Evolutionary conservation across 495 filamentous ascomycete species (phyloP).

Genomic region (Tuber melanosporum): DNA sequence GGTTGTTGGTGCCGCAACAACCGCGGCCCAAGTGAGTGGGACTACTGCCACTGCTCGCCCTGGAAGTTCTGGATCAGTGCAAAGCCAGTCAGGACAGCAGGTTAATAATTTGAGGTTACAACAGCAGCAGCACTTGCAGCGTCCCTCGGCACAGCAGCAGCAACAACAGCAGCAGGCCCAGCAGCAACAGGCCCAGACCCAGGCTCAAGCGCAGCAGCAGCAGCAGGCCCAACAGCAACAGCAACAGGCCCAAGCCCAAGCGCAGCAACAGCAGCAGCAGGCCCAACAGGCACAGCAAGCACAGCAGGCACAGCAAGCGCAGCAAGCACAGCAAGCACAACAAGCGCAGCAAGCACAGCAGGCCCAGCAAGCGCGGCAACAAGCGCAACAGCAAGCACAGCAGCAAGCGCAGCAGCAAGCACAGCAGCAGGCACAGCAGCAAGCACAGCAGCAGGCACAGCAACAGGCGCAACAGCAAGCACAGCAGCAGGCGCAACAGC

Average conservation of each 20-base stretch:
- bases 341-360: slow-evolving; percentile 38
- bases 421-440: slow-evolving; percentile 32
- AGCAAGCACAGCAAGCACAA: slow-evolving; percentile 32
- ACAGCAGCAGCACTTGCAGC: slow-evolving; percentile 38
- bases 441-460: slow-evolving; percentile 33
- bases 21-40: slow-evolving; percentile 40
- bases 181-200: slow-evolving; percentile 16
- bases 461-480: slow-evolving; percentile 42
- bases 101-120: slow-evolving; percentile 27
- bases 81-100: slow-evolving; percentile 50
- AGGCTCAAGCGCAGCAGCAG: slow-evolving; percentile 12
- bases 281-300: slow-evolving; percentile 46
- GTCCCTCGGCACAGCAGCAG: slow-evolving; percentile 20
- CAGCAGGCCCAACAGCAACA: slow-evolving; percentile 14
- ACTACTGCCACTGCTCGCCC: slow-evolving; percentile 33
- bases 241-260: slow-evolving; percentile 42
- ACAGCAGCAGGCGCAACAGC: slow-evolving; percentile 39
- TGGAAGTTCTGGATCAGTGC: slow-evolving; percentile 43
- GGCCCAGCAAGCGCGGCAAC: slow-evolving; percentile 42
- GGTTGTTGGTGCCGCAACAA: slow-evolving; percentile 23
- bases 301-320: slow-evolving; percentile 37
- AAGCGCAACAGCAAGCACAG: slow-evolving; percentile 44
- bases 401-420: slow-evolving; percentile 35
- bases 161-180: slow-evolving; percentile 15
- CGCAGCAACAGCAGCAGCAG: slow-evolving; percentile 43